A percentile compares a stretch with the other conserved stretches of the same genome.
These are phyloP conservation scores for Astrephomene gubernaculifera DNA, from an alignment of 139 green algal species.

Conservation along the genomic window DNA sequence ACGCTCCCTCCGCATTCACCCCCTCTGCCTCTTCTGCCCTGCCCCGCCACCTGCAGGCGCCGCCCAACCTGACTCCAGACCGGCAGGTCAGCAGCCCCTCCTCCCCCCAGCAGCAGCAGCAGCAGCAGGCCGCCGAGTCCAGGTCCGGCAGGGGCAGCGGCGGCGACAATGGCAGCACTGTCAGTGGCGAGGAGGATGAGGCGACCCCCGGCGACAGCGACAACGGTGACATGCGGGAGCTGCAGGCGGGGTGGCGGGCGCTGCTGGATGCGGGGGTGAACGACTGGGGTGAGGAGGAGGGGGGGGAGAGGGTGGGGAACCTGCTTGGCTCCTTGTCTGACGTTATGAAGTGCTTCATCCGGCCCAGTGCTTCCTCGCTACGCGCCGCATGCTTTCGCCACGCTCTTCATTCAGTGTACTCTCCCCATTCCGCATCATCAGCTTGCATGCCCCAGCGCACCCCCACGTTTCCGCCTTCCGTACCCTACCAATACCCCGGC, in stretches of 20 bases:
- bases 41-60: conserved; percentile 67
- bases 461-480: no score
- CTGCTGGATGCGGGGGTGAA: conserved; percentile 88
- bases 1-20: no score
- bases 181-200: neutral
- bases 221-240: neutral
- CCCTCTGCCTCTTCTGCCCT: neutral
- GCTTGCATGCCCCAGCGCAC: neutral
- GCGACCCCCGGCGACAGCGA: no score
- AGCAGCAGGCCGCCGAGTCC: no score
- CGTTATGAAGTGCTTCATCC: no score
- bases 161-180: neutral
- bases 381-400: no score
- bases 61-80: conserved; percentile 90
- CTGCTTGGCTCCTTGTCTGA: neutral
- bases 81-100: no score
- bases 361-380: no score
- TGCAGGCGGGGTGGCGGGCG: conserved; percentile 62
- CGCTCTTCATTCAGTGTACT: no score
- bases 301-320: neutral
- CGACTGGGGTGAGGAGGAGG: conserved; percentile 74
- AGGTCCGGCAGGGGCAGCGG: neutral
- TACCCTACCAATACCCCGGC: neutral
- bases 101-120: no score
- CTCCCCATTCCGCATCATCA: neutral